A percentile compares a stretch with the other conserved stretches of the same genome.
Evolutionary conservation across 1,284 basidiomycete genomes (phyloP).

Genomic region (Thecaphora thlaspeos): DNA sequence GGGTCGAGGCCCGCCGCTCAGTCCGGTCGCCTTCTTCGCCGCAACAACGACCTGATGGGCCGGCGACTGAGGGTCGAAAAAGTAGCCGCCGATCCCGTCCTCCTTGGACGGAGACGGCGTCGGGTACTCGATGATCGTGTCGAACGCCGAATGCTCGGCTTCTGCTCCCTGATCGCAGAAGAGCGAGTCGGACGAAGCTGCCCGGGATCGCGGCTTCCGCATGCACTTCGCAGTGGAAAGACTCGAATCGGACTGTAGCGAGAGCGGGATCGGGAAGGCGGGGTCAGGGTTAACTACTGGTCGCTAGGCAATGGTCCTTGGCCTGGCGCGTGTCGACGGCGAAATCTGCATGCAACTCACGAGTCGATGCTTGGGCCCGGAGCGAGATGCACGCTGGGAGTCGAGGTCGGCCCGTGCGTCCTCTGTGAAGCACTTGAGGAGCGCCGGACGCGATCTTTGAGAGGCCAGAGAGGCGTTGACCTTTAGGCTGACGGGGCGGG

Average conservation of each 20-base stretch:
- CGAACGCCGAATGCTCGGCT: neutral
- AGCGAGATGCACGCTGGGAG: no score
- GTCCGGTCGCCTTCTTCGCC: conserved; percentile 14
- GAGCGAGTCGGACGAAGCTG: neutral
- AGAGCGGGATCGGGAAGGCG: neutral
- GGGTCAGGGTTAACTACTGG: no score
- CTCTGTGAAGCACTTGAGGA: conserved; percentile 4
- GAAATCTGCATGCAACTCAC: no score
- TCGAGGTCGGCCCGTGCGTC: no score
- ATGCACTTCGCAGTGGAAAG: neutral
- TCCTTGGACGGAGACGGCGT: conserved; percentile 32
- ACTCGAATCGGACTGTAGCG: conserved; percentile 8
- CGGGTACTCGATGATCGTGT: conserved; percentile 25
- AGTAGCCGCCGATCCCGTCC: conserved; percentile 44
- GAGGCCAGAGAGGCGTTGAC: conserved; percentile 8
- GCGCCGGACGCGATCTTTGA: conserved; percentile 11
- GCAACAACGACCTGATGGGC: neutral
- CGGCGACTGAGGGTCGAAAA: conserved; percentile 49
- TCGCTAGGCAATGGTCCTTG: no score
- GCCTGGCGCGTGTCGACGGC: no score
- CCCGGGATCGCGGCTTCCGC: neutral
- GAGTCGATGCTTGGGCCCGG: no score
- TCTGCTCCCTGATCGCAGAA: neutral
- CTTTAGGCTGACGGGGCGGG: no score
- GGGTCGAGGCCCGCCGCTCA: neutral